Evolutionary conservation across 192 early-diverging fungal species (phyloP).

Genomic region (Rhizophagus clarus): DNA sequence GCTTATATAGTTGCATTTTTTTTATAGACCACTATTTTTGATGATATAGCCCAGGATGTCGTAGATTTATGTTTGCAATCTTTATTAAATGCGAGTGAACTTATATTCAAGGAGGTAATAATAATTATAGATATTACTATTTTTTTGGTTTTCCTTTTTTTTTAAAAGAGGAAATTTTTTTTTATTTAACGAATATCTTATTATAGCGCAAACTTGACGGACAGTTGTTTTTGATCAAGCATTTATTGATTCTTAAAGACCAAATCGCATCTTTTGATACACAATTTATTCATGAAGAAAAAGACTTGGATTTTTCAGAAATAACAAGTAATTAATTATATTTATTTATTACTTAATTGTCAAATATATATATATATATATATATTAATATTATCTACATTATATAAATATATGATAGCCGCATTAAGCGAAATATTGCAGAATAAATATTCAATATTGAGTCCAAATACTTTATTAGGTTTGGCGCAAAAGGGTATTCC

Average conservation of each 20-base stretch:
- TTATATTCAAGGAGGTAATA: constrained; percentile 55
- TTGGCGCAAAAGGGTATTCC: constrained; percentile 50
- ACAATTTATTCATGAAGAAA: constrained; percentile 71
- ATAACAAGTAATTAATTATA: constrained; percentile 53
- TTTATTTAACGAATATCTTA: neutral
- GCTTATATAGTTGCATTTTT: neutral
- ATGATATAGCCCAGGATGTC: constrained; percentile 85
- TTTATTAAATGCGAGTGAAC: constrained; percentile 51
- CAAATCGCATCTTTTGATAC: constrained; percentile 78
- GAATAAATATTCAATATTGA: constrained; percentile 36
- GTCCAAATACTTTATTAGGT: constrained; percentile 43
- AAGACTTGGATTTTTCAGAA: constrained; percentile 66
- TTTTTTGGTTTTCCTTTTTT: too few relatives aligned
- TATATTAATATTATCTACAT: neutral
- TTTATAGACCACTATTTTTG: constrained; percentile 68
- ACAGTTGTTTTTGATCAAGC: constrained; percentile 84
- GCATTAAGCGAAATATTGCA: constrained; percentile 37
- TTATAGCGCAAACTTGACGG: constrained; percentile 63
- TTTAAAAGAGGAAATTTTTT: constrained; percentile 1
- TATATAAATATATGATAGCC: constrained; percentile 27
- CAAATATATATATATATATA: neutral
- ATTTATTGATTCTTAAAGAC: constrained; percentile 81
- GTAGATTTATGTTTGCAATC: constrained; percentile 69
- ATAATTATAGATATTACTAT: neutral
- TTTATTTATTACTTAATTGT: too few relatives aligned